phyloP scores from a whole-genome alignment of 345 rosid species.

The Carallia pectinifolia region DNA sequence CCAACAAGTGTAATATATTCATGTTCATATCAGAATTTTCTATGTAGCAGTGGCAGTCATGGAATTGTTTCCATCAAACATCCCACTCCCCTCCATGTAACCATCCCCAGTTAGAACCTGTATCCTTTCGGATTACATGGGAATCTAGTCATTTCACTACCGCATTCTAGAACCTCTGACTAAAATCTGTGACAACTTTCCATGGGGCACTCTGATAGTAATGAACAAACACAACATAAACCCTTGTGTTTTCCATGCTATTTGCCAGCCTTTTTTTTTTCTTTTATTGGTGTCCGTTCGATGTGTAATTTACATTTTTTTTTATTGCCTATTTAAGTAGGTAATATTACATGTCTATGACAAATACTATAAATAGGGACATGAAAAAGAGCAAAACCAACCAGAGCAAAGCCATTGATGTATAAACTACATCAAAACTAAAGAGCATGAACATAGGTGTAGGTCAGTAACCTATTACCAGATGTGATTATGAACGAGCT shows the following conservation, averaged over 20 bases:
- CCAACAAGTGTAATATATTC: background rate
- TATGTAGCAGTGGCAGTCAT: slow-evolving; percentile 1
- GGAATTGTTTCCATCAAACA: background rate
- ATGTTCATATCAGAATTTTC: background rate
- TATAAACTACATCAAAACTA: background rate
- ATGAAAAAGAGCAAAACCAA: too few species aligned
- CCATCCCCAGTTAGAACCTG: background rate
- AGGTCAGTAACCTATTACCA: slow-evolving; percentile 19
- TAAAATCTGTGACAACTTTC: too few species aligned
- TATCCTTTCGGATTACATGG: background rate
- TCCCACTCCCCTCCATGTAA: background rate
- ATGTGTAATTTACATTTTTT: too few species aligned
- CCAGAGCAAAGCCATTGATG: background rate
- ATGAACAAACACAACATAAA: too few species aligned
- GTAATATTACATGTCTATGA: too few species aligned
- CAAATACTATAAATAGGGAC: too few species aligned
- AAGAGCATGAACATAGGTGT: background rate
- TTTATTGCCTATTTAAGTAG: too few species aligned
- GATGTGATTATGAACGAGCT: slow-evolving; percentile 6
- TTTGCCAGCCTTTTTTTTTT: too few species aligned
- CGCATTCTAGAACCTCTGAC: too few species aligned
- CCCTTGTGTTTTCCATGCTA: too few species aligned
- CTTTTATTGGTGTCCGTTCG: too few species aligned
- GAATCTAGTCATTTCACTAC: background rate
- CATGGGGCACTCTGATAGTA: too few species aligned